phyloP scores from a whole-genome alignment of 805 yeast species.

The Dipodascus geniculatus region DNA sequence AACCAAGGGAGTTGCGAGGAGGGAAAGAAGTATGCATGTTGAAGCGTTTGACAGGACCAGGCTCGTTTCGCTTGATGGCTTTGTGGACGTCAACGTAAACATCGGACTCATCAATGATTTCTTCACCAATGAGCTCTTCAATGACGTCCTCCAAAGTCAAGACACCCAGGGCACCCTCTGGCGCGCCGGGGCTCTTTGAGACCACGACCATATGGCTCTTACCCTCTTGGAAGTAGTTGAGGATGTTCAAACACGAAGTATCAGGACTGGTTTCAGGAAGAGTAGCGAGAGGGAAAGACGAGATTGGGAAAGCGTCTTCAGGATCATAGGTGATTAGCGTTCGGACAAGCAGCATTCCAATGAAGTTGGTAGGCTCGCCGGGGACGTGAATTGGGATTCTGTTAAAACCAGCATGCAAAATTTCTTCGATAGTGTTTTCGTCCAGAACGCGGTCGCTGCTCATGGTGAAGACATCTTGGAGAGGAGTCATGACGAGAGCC shows the following conservation, averaged over 20 bases:
- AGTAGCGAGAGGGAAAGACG: slow-evolving; percentile 90
- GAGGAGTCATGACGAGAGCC: slow-evolving; percentile 84
- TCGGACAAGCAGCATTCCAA: slow-evolving; percentile 90
- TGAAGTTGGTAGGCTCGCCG: slow-evolving; percentile 76
- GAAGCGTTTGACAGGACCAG: slow-evolving; percentile 26
- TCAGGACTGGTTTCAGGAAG: slow-evolving; percentile 88
- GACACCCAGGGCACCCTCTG: slow-evolving; percentile 80
- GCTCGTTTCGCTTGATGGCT: slow-evolving; percentile 49
- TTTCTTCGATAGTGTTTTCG: slow-evolving; percentile 75
- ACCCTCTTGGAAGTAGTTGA: slow-evolving; percentile 96
- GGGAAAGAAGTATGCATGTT: not conserved
- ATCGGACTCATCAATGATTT: slow-evolving; percentile 91
- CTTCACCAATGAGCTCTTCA: slow-evolving; percentile 95
- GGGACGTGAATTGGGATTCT: slow-evolving; percentile 92
- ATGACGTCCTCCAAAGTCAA: slow-evolving; percentile 94
- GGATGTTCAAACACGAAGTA: slow-evolving; percentile 85
- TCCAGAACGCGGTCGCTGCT: slow-evolving; percentile 72
- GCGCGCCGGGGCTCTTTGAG: slow-evolving; percentile 68
- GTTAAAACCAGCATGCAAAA: slow-evolving; percentile 87
- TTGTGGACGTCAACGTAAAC: slow-evolving; percentile 86
- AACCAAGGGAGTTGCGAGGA: slow-evolving; percentile 2
- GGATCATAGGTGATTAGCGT: slow-evolving; percentile 93
- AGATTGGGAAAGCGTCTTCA: slow-evolving; percentile 86
- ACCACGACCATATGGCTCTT: slow-evolving; percentile 96
- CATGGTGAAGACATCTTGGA: slow-evolving; percentile 80